Evolutionary conservation across 176 grass and related monocot genomes (phyloP), one percentile per base, ranked within the genome.

Genomic region (Cocos nucifera): DNA sequence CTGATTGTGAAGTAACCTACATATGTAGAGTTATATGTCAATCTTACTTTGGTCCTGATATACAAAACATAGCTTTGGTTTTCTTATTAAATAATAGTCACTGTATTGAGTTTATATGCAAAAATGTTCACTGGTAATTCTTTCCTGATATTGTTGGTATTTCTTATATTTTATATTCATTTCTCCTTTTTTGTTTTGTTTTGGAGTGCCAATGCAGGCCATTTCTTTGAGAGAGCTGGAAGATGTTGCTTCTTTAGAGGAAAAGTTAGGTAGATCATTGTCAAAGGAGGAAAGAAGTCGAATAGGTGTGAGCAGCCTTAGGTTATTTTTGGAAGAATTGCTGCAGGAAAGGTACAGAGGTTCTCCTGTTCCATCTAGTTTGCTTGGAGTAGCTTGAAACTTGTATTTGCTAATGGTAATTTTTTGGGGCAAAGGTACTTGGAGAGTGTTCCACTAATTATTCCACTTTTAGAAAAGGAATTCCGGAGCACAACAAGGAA

Each of bases 391-490:
- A 44, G 10, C 10, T 44, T 44, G 35, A 44, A 44, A 12, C 35
- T 44, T 44, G 35, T 12, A 44, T 44, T 44, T 44, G 35, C 35
- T 44, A 44, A 44, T 44, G 8, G 2, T 44, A 44, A 12, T 10
- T 14, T 35, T 44, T 44, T 44, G 8, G 35, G 35, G 35, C 35
- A 25, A 72, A 95, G 90, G 90, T 95, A 95, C 54, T 58, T 90
- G 24, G 86, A 86, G 57, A 90, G 80, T 57, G 83, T 95, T 60
- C 90, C 90, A 58, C 72, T 84, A 49, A 89, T 90, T 79, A 77
- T 90, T 73, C 86, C 90, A 81, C 76, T 90, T 69, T 80, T 95
- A 80, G 90, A 87, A 50, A 95, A 86, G 68, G 83, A 95, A 72
- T 66, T 81, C 65, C 80, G 68, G 0, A 53, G 76, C 29, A 39